Conservation (phyloP, 352 stramenopile species). For the Pseudoperonospora humuli region DNA sequence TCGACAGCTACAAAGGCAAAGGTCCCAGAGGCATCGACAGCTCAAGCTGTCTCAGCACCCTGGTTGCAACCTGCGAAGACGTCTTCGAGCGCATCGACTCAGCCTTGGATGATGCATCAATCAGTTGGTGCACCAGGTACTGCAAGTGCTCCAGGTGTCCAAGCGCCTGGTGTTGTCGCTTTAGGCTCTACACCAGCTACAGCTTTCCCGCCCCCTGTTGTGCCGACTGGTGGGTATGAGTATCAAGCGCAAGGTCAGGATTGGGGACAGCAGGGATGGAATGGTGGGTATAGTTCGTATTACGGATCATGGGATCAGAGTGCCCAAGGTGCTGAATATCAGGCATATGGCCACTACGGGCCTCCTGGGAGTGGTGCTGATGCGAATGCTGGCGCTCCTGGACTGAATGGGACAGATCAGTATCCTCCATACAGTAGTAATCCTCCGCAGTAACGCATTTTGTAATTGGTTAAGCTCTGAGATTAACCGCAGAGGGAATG, state of each 20-base stretch:
- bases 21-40: conserved; percentile 1
- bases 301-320: conserved; percentile 40
- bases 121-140: conserved; percentile 29
- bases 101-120: conserved; percentile 66
- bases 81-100: conserved; percentile 22
- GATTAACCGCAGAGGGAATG: conserved; percentile 1
- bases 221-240: conserved; percentile 26
- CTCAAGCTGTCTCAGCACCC: conserved; percentile 30
- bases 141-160: conserved; percentile 11
- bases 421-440: conserved; percentile 37
- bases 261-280: conserved; percentile 32
- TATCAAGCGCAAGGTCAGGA: conserved; percentile 29
- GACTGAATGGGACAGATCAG: conserved; percentile 17
- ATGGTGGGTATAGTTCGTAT: conserved; percentile 42
- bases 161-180: conserved; percentile 7
- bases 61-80: conserved; percentile 65
- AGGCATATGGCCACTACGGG: conserved; percentile 32
- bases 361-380: conserved; percentile 9
- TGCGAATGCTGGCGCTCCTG: conserved; percentile 13
- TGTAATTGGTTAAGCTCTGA: conserved; percentile 7
- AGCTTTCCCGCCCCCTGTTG: conserved; percentile 41
- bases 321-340: conserved; percentile 23
- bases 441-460: conserved; percentile 19
- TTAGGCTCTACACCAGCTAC: conserved; percentile 43
- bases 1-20: conserved; percentile 42